phyloP scores from a whole-genome alignment of 139 green algal genomes.

The Zygnema cylindricum region DNA sequence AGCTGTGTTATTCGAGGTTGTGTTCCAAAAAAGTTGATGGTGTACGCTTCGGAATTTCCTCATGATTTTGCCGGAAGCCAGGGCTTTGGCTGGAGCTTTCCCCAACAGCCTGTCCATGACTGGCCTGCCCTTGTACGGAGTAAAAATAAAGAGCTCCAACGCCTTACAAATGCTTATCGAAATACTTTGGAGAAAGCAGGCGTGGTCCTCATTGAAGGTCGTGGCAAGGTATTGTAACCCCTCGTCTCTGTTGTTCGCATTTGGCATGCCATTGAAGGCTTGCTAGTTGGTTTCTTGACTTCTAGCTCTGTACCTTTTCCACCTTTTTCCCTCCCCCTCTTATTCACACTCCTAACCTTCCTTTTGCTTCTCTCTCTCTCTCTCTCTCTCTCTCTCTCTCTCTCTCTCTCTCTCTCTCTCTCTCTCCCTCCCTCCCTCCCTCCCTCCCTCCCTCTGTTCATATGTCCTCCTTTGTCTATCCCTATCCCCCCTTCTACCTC shows the following conservation, averaged over 20 bases:
- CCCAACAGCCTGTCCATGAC: conserved; percentile 58
- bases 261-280: too few relatives aligned
- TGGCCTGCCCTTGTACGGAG: conserved; percentile 70
- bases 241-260: too few relatives aligned
- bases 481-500: not conserved
- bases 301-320: too few relatives aligned
- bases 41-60: conserved; percentile 84
- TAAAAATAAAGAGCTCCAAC: conserved; percentile 90
- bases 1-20: conserved; percentile 95
- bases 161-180: conserved; percentile 89
- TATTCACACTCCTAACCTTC: too few relatives aligned
- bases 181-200: conserved; percentile 73
- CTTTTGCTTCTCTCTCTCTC: too few relatives aligned
- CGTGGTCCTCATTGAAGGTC: conserved; percentile 83
- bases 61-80: conserved; percentile 81
- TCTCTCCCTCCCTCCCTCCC: too few relatives aligned
- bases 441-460: not conserved
- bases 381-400: too few relatives aligned
- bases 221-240: conserved; percentile 69
- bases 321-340: too few relatives aligned
- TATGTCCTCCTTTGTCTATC: not conserved
- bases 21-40: conserved; percentile 98
- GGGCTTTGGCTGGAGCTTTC: conserved; percentile 85
- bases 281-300: too few relatives aligned
- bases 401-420: too few relatives aligned